Percentiles rank a stretch among this genome's conserved stretches.
Evolutionary conservation across 73 alveolate species (phyloP).

Genomic region (Tetrahymena thermophila): DNA sequence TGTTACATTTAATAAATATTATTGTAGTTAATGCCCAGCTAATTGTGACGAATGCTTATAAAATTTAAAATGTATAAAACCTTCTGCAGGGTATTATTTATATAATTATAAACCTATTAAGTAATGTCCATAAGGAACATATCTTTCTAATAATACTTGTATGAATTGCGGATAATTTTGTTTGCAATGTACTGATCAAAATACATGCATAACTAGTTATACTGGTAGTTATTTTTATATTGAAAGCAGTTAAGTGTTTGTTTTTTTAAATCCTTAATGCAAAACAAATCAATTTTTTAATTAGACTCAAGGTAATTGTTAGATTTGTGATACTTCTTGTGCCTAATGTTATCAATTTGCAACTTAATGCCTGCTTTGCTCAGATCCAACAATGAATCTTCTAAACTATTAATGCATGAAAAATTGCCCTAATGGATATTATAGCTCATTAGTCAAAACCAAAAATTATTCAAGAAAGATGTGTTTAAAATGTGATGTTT

Average conservation of each 20-base stretch:
- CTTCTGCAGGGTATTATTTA: not conserved
- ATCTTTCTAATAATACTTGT: not conserved
- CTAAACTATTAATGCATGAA: not conserved
- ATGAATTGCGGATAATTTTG: not conserved
- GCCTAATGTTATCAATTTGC: not conserved
- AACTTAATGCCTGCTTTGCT: not conserved
- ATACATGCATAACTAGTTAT: not conserved
- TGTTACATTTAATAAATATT: not conserved
- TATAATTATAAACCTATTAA: not conserved
- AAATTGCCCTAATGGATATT: not conserved
- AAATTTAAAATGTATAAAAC: not conserved
- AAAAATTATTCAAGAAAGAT: not conserved
- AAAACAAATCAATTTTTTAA: not conserved
- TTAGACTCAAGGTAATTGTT: not conserved
- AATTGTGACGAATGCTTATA: not conserved
- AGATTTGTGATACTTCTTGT: not conserved
- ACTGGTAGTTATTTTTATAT: not conserved
- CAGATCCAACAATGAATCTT: not conserved
- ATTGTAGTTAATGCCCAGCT: not conserved
- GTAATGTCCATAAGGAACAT: not conserved
- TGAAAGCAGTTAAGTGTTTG: not conserved
- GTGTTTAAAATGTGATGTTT: not conserved
- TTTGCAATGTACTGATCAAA: not conserved
- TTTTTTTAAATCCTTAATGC: not conserved
- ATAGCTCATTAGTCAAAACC: not conserved